Percentiles rank a stretch among this genome's conserved stretches.
These are phyloP conservation scores for Suillus alpinus DNA, from an alignment of 768 basidiomycete species.

Conservation along the genomic window DNA sequence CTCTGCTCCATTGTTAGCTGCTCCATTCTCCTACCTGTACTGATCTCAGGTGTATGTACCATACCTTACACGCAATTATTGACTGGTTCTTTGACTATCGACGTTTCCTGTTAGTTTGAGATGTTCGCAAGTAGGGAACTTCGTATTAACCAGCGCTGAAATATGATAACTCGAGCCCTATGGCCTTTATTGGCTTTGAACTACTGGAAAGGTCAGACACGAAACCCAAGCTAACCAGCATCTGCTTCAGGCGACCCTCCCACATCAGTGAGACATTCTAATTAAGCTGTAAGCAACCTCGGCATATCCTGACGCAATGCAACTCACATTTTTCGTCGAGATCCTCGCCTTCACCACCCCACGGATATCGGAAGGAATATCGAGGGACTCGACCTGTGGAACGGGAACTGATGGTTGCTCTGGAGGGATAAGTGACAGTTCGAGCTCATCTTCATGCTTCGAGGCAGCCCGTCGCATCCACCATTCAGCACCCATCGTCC, in stretches of 20 bases:
- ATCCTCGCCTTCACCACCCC: constrained; percentile 89
- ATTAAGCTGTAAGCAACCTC: constrained; percentile 5
- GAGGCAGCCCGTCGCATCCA: constrained; percentile 65
- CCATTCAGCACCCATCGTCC: constrained; percentile 95
- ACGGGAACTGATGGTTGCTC: constrained; percentile 8
- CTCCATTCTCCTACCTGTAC: constrained; percentile 20
- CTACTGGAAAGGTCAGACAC: constrained; percentile 87
- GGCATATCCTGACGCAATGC: background rate
- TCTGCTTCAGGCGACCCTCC: constrained; percentile 88
- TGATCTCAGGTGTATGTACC: constrained; percentile 17
- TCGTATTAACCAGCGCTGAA: constrained; percentile 60
- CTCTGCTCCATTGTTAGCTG: constrained; percentile 10
- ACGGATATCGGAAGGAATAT: constrained; percentile 41
- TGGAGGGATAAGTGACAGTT: background rate
- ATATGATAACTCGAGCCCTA: constrained; percentile 92
- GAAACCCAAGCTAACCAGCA: constrained; percentile 86
- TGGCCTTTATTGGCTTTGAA: constrained; percentile 81
- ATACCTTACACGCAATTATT: constrained; percentile 20
- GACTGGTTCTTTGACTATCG: background rate
- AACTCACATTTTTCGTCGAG: constrained; percentile 82
- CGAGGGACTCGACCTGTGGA: constrained; percentile 2
- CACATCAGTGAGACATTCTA: constrained; percentile 90
- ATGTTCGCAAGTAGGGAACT: background rate
- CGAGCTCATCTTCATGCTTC: constrained; percentile 10
- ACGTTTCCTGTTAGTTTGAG: background rate